phyloP scores from a whole-genome alignment of 1,284 basidiomycete genomes.

The Schizophyllum amplum region DNA sequence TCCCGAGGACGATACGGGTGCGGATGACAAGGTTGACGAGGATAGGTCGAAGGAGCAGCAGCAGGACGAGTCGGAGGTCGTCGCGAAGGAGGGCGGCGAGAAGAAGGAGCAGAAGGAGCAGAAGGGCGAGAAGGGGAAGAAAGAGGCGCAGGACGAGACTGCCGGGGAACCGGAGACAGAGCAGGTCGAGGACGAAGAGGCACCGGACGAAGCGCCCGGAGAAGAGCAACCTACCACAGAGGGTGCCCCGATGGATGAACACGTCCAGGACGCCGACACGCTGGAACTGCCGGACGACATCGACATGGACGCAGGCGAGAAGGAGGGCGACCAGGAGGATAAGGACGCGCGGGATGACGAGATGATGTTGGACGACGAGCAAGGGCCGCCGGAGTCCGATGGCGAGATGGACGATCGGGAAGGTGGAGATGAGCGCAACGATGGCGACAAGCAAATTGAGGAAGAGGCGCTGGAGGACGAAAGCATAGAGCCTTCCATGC shows the following conservation, averaged over 20 bases:
- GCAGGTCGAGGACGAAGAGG: conserved; percentile 18
- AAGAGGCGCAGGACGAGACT: conserved; percentile 28
- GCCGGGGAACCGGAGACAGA: conserved; percentile 17
- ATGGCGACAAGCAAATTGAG: conserved; percentile 15
- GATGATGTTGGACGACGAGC: conserved; percentile 24
- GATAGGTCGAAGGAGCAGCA: conserved; percentile 41
- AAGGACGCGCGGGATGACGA: conserved; percentile 20
- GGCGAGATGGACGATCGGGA: conserved; percentile 21
- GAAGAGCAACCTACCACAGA: conserved; percentile 37
- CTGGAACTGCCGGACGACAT: conserved; percentile 84
- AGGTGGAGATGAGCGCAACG: conserved; percentile 25
- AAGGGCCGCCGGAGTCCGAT: conserved; percentile 1
- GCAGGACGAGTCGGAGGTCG: conserved; percentile 56
- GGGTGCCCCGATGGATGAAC: conserved; percentile 66
- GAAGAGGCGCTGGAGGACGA: conserved; percentile 11
- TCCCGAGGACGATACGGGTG: conserved; percentile 35
- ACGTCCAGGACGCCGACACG: conserved; percentile 67
- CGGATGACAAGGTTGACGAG: conserved; percentile 45
- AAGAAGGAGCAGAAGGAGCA: conserved; percentile 28
- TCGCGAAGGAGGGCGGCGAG: conserved; percentile 62
- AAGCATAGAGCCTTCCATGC: neutral
- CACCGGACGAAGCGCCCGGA: conserved; percentile 23
- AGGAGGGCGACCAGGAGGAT: conserved; percentile 23
- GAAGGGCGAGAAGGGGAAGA: conserved; percentile 28
- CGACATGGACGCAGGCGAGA: conserved; percentile 38